Evolutionary conservation across 768 basidiomycete species (phyloP), one percentile per base, ranked within the genome.

Genomic region (Gloeostereum incarnatum): DNA sequence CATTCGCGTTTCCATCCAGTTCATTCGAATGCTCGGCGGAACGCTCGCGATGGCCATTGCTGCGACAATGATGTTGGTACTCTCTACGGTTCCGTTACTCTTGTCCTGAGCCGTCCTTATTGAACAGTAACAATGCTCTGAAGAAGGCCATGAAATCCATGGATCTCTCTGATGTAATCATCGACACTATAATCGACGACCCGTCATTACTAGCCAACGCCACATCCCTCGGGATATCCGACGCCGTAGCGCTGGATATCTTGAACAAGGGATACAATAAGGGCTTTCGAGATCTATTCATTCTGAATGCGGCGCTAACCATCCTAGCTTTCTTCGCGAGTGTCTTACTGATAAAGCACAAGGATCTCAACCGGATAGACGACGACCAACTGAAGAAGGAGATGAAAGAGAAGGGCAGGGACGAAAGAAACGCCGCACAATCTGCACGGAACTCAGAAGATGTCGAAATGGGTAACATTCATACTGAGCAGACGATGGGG

Each of bases 1-100:
- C 7, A 17, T 9, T 36, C 18, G 41, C 18, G 23, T 35, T 40
- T 37, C 41, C 38, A 27, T 4, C 40, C 36, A 80, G 78, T 83
- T 86, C 45, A 62, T 83, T 35, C 69, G 83, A 11, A 59, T 77
- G 39, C 60, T 87, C 3, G 85, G 84, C 14, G 83, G 83, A 13
- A 78, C 83, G 0, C 49, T 89, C 2, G 65, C 75, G 3, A 66
- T 86, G 1, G 77, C 82, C 1, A 61, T 81, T 19, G 75, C 71
- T 3, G 66, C 71, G 0, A 72, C 79, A 2, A 60, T 83, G 31
- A 68, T 82, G 65, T 73, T 44, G 35, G 59, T 47, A 26, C n/a
- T 43, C 2, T 36, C 27, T 19, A 7, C 13, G n/a, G 9, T 19
- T 4, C 23, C 5, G 4, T 14, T 3, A 1, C n/a, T 20, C 1